phyloP scores from a whole-genome alignment of 164 flowering plant species.

The Stephania yunnanensis region DNA sequence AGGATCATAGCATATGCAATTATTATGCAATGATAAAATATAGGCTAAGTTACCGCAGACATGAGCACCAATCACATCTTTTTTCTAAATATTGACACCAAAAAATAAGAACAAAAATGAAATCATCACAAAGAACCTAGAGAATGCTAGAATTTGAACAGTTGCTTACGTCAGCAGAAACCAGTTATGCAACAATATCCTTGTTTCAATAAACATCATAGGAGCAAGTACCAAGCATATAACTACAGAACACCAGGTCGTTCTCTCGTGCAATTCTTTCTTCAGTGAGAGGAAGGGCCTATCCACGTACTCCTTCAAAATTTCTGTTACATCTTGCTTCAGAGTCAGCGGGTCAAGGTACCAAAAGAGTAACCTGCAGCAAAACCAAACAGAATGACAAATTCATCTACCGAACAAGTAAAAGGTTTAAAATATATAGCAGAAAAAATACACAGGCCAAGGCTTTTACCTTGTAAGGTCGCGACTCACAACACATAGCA shows the following conservation, averaged over 20 bases:
- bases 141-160: neutral
- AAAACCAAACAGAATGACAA: conserved; percentile 2
- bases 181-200: conserved; percentile 64
- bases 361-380: conserved; percentile 55
- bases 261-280: conserved; percentile 48
- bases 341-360: conserved; percentile 54
- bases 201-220: conserved; percentile 55
- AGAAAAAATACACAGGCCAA: neutral
- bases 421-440: neutral
- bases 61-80: neutral
- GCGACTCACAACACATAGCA: too few relatives aligned
- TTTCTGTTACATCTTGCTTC: conserved; percentile 42
- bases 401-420: neutral
- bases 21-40: neutral
- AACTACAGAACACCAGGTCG: conserved; percentile 48
- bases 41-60: neutral
- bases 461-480: too few relatives aligned
- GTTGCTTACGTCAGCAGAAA: conserved; percentile 57
- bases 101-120: neutral
- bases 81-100: neutral
- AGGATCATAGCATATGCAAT: too few relatives aligned
- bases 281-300: conserved; percentile 64
- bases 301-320: conserved; percentile 28
- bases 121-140: neutral
- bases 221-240: conserved; percentile 57